These are phyloP conservation scores for Taphrina deformans DNA, from an alignment of 1,139 yeast genomes.

Conservation along the genomic window DNA sequence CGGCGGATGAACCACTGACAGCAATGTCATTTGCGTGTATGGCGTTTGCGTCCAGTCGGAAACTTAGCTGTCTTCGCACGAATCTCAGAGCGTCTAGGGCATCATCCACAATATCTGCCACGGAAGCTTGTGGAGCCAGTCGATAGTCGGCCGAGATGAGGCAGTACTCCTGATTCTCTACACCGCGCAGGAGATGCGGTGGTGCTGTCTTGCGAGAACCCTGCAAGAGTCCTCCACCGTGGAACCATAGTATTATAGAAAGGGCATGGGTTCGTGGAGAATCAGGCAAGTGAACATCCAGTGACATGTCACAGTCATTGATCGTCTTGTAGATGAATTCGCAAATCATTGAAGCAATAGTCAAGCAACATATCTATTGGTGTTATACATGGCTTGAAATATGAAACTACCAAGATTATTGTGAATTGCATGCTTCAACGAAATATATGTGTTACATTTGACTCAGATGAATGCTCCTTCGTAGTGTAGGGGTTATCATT, in stretches of 20 bases:
- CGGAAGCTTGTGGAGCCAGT: conserved; percentile 53
- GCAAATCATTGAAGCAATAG: background rate
- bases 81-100: conserved; percentile 45
- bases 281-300: conserved; percentile 2
- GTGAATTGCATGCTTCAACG: too few relatives aligned
- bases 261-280: background rate
- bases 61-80: conserved; percentile 14
- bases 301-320: background rate
- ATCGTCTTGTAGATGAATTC: background rate
- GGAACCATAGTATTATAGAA: background rate
- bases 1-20: conserved; percentile 55
- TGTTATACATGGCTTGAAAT: too few relatives aligned
- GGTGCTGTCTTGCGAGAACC: conserved; percentile 13
- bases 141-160: conserved; percentile 48
- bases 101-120: conserved; percentile 54
- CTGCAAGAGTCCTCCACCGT: conserved; percentile 24
- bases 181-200: conserved; percentile 6
- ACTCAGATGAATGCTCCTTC: background rate
- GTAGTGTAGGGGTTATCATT: conserved; percentile 31
- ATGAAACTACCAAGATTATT: too few relatives aligned
- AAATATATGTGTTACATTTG: background rate
- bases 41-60: conserved; percentile 40
- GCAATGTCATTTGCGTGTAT: conserved; percentile 48
- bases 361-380: too few relatives aligned
- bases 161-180: background rate